Conservation (phyloP, 495 filamentous ascomycete genomes). For the Hyaloscypha hepaticicola region DNA sequence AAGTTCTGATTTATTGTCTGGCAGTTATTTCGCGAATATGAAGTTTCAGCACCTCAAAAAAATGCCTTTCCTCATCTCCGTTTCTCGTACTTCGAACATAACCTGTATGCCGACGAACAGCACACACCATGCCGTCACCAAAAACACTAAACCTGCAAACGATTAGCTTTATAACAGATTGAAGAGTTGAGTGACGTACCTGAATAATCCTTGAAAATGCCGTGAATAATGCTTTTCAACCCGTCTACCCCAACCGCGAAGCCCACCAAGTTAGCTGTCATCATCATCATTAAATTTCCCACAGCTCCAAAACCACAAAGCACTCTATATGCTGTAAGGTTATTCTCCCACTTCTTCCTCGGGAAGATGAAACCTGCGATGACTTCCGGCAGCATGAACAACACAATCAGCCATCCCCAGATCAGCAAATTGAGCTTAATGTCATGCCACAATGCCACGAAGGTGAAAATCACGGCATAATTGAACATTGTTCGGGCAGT, state of each 20-base stretch:
- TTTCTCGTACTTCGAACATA: slow-evolving; percentile 94
- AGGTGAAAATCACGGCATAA: slow-evolving; percentile 87
- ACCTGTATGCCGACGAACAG: slow-evolving; percentile 87
- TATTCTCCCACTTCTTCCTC: slow-evolving; percentile 60
- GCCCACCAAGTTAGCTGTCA: slow-evolving; percentile 89
- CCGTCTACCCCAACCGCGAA: slow-evolving; percentile 93
- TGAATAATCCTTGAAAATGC: slow-evolving; percentile 71
- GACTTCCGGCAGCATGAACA: slow-evolving; percentile 91
- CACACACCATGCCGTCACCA: slow-evolving; percentile 63
- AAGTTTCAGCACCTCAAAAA: slow-evolving; percentile 71
- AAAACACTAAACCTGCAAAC: slow-evolving; percentile 62
- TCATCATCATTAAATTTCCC: slow-evolving; percentile 90
- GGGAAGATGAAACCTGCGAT: slow-evolving; percentile 71
- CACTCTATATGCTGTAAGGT: slow-evolving; percentile 69
- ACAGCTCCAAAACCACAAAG: slow-evolving; percentile 86
- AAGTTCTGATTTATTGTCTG: slow-evolving; percentile 14
- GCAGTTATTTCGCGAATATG: slow-evolving; percentile 19
- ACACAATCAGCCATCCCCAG: slow-evolving; percentile 94
- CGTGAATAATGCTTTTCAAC: slow-evolving; percentile 67
- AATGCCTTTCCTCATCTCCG: slow-evolving; percentile 78
- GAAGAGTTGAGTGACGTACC: slow-evolving; percentile 42
- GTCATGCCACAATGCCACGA: slow-evolving; percentile 98
- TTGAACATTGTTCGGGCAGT: slow-evolving; percentile 59
- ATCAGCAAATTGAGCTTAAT: slow-evolving; percentile 89
- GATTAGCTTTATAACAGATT: background rate